Percentiles rank a stretch among this genome's conserved stretches.
These are phyloP conservation scores for Candida germanica DNA, from an alignment of 805 yeast genomes.

Conservation along the genomic window DNA sequence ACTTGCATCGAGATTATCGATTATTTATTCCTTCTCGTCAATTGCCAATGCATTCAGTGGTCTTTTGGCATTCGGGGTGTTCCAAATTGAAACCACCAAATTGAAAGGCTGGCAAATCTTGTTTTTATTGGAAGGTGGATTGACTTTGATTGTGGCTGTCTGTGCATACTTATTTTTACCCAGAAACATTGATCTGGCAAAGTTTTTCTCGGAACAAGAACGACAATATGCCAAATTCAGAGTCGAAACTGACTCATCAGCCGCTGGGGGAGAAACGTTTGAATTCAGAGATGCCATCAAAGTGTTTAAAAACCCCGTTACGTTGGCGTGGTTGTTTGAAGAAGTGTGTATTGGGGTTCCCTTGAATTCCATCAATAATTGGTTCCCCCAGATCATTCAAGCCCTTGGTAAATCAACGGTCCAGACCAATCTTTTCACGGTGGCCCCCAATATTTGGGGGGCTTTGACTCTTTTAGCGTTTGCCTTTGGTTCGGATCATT, in stretches of 20 bases:
- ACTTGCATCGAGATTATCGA: slow-evolving; percentile 32
- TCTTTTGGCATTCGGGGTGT: slow-evolving; percentile 29
- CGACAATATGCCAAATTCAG: slow-evolving; percentile 35
- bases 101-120: slow-evolving; percentile 49
- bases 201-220: slow-evolving; percentile 40
- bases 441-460: slow-evolving; percentile 50
- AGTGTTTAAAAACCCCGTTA: slow-evolving; percentile 45
- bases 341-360: slow-evolving; percentile 50
- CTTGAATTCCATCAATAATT: slow-evolving; percentile 44
- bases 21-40: slow-evolving; percentile 34
- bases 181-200: slow-evolving; percentile 30
- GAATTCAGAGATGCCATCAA: slow-evolving; percentile 39
- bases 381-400: slow-evolving; percentile 47
- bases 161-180: slow-evolving; percentile 35
- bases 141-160: slow-evolving; percentile 34
- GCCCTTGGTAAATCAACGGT: slow-evolving; percentile 39
- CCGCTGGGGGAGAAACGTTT: slow-evolving; percentile 32
- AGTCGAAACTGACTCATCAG: slow-evolving; percentile 44
- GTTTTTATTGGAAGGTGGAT: slow-evolving; percentile 44
- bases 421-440: slow-evolving; percentile 40
- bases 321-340: slow-evolving; percentile 42
- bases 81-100: slow-evolving; percentile 35
- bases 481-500: slow-evolving; percentile 40
- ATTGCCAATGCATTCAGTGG: slow-evolving; percentile 39
- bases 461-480: slow-evolving; percentile 40